Base-by-base conservation (phyloP, 306 rosid species). In the Dryas drummondii region DNA sequence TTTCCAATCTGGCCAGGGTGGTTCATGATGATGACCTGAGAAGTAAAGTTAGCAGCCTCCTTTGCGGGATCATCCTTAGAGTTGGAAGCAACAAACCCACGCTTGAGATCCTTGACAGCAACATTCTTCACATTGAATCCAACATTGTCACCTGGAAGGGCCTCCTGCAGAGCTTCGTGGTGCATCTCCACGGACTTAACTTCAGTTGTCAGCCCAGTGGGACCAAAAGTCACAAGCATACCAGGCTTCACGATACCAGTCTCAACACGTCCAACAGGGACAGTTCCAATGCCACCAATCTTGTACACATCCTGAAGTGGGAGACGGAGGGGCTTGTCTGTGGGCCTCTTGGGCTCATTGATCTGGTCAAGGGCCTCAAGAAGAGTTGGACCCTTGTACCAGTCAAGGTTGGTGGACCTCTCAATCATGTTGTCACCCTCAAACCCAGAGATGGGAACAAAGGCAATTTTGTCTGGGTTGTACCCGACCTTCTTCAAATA, bases 261-360 rank as follows among this genome's bases (percentile, higher is more conserved):
- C 73, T 81, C 84, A 16, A 81, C 84, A 54, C 84, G 84, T 37
- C 84, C 84, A 1, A 81, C 84, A 3, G 84, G 84, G 4, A 81
- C 84, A 46, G 84, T 81, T 46, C 84, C 84, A 71, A 81, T 81
- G 11, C 84, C 84, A 61, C 84, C 84, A 16, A 81, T 81, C 84
- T 81, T 81, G 84, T 81, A 81, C 5, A 81, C 84, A 4, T 81
- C 84, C 80, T 81, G 84, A 70, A 81, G 84, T 47, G 84, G 84
- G n/a, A 81, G 84, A 47, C 77, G 80, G n/a, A n/a, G n/a, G n/a
- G n/a, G n/a, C n/a, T n/a, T n/a, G n/a, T n/a, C n/a, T n/a, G n/a
- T n/a, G n/a, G 50, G 81, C 57, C 81, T 78, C 77, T 78, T 78
- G 12, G 81, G 81, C 77, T 78, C 81, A 2, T 11, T 51, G 58